phyloP scores from a whole-genome alignment of 1,139 yeast genomes.

The Yamadazyma epiphylla region DNA sequence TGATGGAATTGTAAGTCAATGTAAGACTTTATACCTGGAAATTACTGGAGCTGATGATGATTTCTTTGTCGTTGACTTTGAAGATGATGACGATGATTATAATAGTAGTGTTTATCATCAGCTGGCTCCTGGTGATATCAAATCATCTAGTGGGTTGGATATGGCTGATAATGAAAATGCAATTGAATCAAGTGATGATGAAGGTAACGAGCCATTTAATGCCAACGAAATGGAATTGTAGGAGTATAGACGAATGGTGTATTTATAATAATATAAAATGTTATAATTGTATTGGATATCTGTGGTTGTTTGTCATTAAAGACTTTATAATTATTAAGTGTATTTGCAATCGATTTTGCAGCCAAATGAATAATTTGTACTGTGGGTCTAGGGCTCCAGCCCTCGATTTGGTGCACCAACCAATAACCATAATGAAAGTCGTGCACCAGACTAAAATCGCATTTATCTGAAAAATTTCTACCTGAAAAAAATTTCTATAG shows the following conservation, averaged over 20 bases:
- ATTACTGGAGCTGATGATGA: slow-evolving; percentile 93
- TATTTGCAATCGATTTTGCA: too few relatives aligned
- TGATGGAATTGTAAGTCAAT: slow-evolving; percentile 84
- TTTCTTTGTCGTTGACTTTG: slow-evolving; percentile 93
- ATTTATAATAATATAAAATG: too few relatives aligned
- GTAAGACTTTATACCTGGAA: slow-evolving; percentile 66
- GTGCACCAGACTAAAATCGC: slow-evolving; percentile 1
- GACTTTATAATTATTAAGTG: too few relatives aligned
- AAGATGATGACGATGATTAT: slow-evolving; percentile 73
- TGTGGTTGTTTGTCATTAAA: too few relatives aligned
- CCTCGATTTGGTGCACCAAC: too few relatives aligned
- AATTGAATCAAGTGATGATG: slow-evolving; percentile 39
- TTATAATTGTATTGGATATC: too few relatives aligned
- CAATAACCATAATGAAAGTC: too few relatives aligned
- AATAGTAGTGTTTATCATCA: slow-evolving; percentile 15
- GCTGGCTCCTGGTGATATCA: slow-evolving; percentile 6
- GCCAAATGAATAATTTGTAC: too few relatives aligned
- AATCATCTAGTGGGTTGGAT: slow-evolving; percentile 9
- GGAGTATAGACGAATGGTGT: not conserved
- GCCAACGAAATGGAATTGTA: slow-evolving; percentile 62
- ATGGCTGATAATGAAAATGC: slow-evolving; percentile 31
- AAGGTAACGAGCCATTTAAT: slow-evolving; percentile 45
- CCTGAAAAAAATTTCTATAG: slow-evolving; percentile 21
- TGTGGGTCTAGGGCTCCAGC: too few relatives aligned
- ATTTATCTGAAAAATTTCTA: too few relatives aligned